Evolutionary conservation across 2,329 filamentous ascomycete genomes (phyloP), one percentile per base, ranked within the genome.

Genomic region (Monilinia polystroma): DNA sequence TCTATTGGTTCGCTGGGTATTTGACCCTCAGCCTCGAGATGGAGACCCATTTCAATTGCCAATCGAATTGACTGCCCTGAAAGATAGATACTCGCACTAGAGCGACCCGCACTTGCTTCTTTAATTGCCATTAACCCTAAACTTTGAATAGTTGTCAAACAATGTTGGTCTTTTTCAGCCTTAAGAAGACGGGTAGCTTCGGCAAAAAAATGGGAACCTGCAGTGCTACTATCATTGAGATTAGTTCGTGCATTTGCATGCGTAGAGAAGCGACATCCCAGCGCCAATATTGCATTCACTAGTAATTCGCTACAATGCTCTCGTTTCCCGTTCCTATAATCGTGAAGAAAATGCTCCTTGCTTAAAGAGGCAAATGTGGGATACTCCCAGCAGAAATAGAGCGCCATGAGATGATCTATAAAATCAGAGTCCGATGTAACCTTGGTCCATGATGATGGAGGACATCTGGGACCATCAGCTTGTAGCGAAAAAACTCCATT

Each of bases 311-410:
- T 41, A 54, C 74, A 75, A 54, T 72, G 62, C 54, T 68, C 67
- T 20, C 49, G 57, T 32, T 66, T 70, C 1, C 73, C 73, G 8
- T 35, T 55, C 47, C 62, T 59, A 56, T 68, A 73, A 43, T 67
- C 71, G 16, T 60, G 60, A n/a, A 72, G 26, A 45, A 73, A 73
- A 57, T 71, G 69, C 41, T 71, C 68, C 56, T 73, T 70, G 87
- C 87, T 90, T 56, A 92, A 81, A 6, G 89, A 85, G 1, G 88
- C 85, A 77, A 91, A 91, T 23, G 88, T 91, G 3, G 89, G 87
- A 75, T 92, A 91, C 71, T 89, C 85, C 84, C 89, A 92, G 78
- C 87, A 89, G 70, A 91, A 91, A 77, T 90, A 91, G 41, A 90
- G 79, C 0, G 83, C 81, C 56, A 90, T 77, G 12, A 90, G 80